A percentile compares a stretch with the other conserved stretches of the same genome.
phyloP scores from a whole-genome alignment of 73 alveolate species.

The Stentor roeselii region DNA sequence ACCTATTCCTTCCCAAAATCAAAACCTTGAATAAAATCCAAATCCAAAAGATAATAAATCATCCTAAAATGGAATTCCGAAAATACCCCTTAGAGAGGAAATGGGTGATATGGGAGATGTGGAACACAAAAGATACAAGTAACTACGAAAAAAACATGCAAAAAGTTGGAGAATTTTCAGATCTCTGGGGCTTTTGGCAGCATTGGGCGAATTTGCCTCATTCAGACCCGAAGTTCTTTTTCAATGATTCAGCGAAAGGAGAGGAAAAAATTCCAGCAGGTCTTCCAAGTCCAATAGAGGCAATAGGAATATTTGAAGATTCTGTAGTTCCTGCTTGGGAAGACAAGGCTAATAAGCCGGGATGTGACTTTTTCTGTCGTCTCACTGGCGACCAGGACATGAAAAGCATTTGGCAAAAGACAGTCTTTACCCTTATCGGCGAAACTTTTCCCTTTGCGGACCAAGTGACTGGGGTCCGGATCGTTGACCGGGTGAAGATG shows the following conservation, averaged over 20 bases:
- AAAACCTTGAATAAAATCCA: too few relatives aligned
- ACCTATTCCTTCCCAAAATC: too few relatives aligned
- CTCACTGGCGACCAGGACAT: too few relatives aligned
- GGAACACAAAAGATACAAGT: slow-evolving; percentile 1
- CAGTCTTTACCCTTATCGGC: too few relatives aligned
- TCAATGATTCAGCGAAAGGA: background rate
- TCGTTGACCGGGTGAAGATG: too few relatives aligned
- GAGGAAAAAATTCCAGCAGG: background rate
- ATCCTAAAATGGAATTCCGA: too few relatives aligned
- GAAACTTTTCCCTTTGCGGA: too few relatives aligned
- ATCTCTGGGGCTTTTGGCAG: slow-evolving; percentile 19
- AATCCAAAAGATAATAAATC: too few relatives aligned
- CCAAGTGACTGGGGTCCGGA: too few relatives aligned
- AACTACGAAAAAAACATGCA: background rate
- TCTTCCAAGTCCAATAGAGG: background rate
- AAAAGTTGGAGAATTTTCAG: background rate
- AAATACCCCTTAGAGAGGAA: background rate
- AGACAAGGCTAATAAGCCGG: background rate
- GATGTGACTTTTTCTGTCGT: slow-evolving; percentile 7
- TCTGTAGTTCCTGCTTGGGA: slow-evolving; percentile 4
- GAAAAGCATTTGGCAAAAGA: too few relatives aligned
- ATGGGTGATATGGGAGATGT: slow-evolving; percentile 23
- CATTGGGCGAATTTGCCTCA: slow-evolving; percentile 25
- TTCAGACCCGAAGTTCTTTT: background rate
- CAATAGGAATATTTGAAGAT: background rate